phyloP scores from a whole-genome alignment of 2,329 filamentous ascomycete species.

The Sarocladiaceae sp. region DNA sequence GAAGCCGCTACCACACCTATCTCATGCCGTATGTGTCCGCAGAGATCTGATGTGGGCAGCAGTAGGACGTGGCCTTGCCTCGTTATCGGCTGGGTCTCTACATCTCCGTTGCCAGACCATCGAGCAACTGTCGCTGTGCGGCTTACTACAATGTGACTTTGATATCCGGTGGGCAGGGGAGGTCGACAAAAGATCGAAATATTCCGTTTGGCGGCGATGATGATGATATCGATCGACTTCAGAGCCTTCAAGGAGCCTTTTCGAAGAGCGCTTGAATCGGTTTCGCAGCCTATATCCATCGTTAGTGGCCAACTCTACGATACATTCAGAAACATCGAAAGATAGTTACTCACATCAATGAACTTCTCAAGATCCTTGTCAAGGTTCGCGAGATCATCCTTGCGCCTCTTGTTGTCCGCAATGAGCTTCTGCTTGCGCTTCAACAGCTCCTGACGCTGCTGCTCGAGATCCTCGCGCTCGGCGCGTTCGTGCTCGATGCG shows the following conservation, averaged over 20 bases:
- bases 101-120: too few relatives aligned
- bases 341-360: conserved; percentile 61
- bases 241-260: conserved; percentile 48
- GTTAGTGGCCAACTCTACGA: too few relatives aligned
- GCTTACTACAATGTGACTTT: too few relatives aligned
- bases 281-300: conserved; percentile 62
- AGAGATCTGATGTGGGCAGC: too few relatives aligned
- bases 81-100: too few relatives aligned
- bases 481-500: conserved; percentile 86
- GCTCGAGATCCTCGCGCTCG: conserved; percentile 79
- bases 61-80: too few relatives aligned
- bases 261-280: conserved; percentile 83
- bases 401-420: conserved; percentile 78
- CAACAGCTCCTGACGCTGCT: conserved; percentile 69
- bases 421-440: conserved; percentile 59
- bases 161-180: neutral
- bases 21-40: too few relatives aligned
- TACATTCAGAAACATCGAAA: neutral
- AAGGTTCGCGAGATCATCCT: conserved; percentile 84
- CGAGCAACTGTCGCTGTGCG: too few relatives aligned
- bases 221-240: neutral
- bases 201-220: neutral
- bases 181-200: too few relatives aligned
- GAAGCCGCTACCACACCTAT: too few relatives aligned
- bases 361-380: conserved; percentile 92